Conservation (phyloP, 163 green algal genomes). For the Scenedesmus sp. region DNA sequence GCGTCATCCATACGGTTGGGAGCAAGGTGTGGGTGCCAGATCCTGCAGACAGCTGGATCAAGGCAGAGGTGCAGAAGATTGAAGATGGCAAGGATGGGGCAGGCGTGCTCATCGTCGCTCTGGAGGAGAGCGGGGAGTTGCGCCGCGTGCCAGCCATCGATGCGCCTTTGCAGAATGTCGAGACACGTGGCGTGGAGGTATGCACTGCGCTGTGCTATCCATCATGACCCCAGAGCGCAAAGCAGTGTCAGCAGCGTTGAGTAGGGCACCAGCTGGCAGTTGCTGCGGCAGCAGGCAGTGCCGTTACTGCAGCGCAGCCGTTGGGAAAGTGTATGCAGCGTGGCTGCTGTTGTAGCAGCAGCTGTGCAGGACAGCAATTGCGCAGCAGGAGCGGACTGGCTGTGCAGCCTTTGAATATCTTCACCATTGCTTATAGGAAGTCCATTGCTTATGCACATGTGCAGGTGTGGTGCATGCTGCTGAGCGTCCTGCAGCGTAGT, state of each 20-base stretch:
- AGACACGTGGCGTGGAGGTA: conserved; percentile 85
- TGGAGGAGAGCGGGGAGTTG: conserved; percentile 69
- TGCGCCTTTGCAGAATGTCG: conserved; percentile 89
- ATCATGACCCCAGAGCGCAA: not conserved
- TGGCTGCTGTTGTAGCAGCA: not conserved
- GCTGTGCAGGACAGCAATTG: not conserved
- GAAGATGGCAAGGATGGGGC: conserved; percentile 50
- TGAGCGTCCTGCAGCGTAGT: not conserved
- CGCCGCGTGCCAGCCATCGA: conserved; percentile 72
- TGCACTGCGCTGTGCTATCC: conserved; percentile 4
- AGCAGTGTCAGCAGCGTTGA: not conserved
- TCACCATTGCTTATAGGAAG: too few species aligned
- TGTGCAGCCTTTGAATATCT: not conserved
- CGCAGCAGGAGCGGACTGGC: too few species aligned
- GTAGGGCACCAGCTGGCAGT: not conserved
- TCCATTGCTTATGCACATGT: not conserved
- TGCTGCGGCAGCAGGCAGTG: not conserved
- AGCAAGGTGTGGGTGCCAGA: conserved; percentile 84
- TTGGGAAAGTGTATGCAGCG: not conserved
- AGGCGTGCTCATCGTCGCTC: conserved; percentile 75
- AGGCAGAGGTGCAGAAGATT: conserved; percentile 84
- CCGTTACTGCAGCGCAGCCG: not conserved
- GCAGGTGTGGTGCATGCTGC: not conserved
- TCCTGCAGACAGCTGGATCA: conserved; percentile 81
- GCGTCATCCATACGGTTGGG: conserved; percentile 80